These are phyloP conservation scores for Corinectria fuckeliana DNA, from an alignment of 2,329 filamentous ascomycete genomes.

Conservation along the genomic window DNA sequence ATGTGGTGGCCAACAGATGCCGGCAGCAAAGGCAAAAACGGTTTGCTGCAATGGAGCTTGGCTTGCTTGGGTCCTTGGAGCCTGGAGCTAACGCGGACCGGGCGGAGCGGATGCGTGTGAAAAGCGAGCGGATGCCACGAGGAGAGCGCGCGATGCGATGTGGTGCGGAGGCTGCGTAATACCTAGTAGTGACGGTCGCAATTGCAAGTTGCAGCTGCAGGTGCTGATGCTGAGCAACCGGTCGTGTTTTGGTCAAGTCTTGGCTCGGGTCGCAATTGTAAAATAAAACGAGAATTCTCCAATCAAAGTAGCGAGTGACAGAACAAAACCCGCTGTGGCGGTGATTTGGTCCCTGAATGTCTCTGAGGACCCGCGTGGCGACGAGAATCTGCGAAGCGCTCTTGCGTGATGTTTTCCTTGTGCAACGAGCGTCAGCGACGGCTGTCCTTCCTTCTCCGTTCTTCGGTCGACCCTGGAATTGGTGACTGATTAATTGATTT, in stretches of 20 bases:
- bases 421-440: not conserved
- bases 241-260: not conserved
- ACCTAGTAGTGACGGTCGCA: constrained; percentile 12
- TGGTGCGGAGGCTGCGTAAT: constrained; percentile 9
- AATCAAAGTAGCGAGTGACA: constrained; percentile 5
- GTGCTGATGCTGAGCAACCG: constrained; percentile 2
- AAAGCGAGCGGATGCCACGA: constrained; percentile 28
- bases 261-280: constrained; percentile 7
- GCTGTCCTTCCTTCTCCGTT: constrained; percentile 5
- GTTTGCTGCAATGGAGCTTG: constrained; percentile 17
- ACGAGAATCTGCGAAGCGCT: constrained; percentile 1
- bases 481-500: constrained; percentile 18
- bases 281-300: not conserved
- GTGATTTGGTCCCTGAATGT: constrained; percentile 12
- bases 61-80: too few relatives aligned
- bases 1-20: constrained; percentile 32
- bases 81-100: constrained; percentile 33
- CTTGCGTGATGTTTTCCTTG: constrained; percentile 4
- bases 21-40: constrained; percentile 20
- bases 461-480: constrained; percentile 17
- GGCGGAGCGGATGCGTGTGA: constrained; percentile 25
- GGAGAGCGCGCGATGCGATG: constrained; percentile 21
- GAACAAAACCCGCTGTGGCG: not conserved
- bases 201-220: not conserved
- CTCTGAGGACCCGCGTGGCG: constrained; percentile 6